Base-by-base conservation (phyloP, 331 rosid species). In the Prunus yedoensis region DNA sequence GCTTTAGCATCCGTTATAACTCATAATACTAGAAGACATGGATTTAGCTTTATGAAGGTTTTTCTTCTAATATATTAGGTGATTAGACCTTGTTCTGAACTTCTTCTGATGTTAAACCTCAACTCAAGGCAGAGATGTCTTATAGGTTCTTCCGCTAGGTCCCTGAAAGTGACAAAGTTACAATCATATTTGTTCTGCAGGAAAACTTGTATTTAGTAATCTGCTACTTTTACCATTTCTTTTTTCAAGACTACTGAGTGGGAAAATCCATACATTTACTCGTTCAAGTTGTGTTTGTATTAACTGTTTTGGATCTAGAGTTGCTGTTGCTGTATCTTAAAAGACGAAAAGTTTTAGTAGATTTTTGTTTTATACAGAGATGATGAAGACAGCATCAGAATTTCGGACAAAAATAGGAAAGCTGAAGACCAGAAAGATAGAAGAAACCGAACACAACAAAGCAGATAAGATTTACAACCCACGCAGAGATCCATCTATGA, bases 331-430 rank as follows among this genome's bases (percentile, higher is more conserved):
- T 23, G 38, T 64, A 79, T 63, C 18, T 17, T 3, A 16, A 52
- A 66, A 41, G 63, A 53, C 4, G 8, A 35, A 57, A 70, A 82
- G 41, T 60, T 65, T 59, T 43, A 70, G 32, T 58, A 27, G 43
- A 38, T 52, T 76, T 56, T 75, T 83, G 68, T 68, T 80, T 79
- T 54, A 38, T 27, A 43, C 78, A 94, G 97, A 92, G 81, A 61
- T 95, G 75, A 73, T 84, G 83, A 59, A 79, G 71, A 80, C 86
- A 8, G 96, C 90, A 54, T 80, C 90, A 30, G 91, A 90, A 80
- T 90, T 95, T 61, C 73, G 83, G 71, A 68, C 9, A 18, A 84
- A 77, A 83, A 68, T 87, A 32, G 85, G 79, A 71, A 87, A 87
- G 84, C 80, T 92, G 81, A 84, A 85, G 82, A 78, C 80, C 20